Evolutionary conservation across 345 rosid genomes (phyloP), one percentile per base, ranked within the genome.

Genomic region (Aethionema arabicum): DNA sequence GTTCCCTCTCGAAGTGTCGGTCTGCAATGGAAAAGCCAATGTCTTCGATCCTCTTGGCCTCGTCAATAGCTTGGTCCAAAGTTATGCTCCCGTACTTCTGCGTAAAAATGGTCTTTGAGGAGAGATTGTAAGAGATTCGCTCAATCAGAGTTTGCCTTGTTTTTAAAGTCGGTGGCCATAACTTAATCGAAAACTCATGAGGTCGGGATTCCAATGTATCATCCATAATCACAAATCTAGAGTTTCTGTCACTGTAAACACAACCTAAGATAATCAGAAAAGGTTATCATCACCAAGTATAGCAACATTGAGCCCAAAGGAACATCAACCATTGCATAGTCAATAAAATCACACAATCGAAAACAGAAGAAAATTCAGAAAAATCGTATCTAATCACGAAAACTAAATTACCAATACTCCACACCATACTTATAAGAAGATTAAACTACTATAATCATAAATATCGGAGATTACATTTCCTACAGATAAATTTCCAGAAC

Each of bases 151-250:
- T 79, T 61, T 75, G 72, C 52, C 96, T 72, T 10, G 93, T 89
- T 59, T 84, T 78, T 54, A 79, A 63, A 33, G 95, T 88, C 1
- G 93, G 98, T 6, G 98, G 98, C 95, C 96, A 91, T 10, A 91
- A 74, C 57, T 91, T 88, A 43, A 89, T 79, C 21, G 89, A 85
- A 55, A 85, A 85, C 5, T 89, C 72, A 43, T 75, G 90, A 32
- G 76, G 84, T 32, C 84, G 85, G 12, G 86, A 75, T 63, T 80
- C 83, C 63, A 68, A 50, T 5, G 76, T 50, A 41, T 80, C 37
- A 39, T 75, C 73, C 76, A 68, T 68, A 4, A 37, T 68, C 66
- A 47, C 68, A 32, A 61, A 61, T 30, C 47, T 27, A 44, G 12
- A 33, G 53, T n/a, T 35, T 50, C 9, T 10, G 13, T 33, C 14